These are phyloP conservation scores for Fistulina hepatica DNA, from an alignment of 1,284 basidiomycete genomes.

Conservation along the genomic window DNA sequence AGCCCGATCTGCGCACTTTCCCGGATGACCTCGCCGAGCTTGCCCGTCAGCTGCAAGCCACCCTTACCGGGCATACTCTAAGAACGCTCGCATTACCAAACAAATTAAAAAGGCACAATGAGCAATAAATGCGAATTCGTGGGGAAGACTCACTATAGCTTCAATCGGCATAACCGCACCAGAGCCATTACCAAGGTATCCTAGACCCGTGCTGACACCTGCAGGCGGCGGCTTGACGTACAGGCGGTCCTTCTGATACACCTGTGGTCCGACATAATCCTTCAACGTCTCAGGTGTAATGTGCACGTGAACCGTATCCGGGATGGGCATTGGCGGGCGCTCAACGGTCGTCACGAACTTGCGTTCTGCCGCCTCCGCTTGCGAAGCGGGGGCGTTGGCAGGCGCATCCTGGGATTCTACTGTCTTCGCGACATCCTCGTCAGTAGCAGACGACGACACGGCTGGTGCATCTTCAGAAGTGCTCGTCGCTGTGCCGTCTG, in stretches of 20 bases:
- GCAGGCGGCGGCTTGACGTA: slow-evolving; percentile 77
- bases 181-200: slow-evolving; percentile 92
- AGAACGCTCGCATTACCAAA: slow-evolving; percentile 1
- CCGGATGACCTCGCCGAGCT: slow-evolving; percentile 95
- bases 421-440: slow-evolving; percentile 20
- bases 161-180: slow-evolving; percentile 98
- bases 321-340: slow-evolving; percentile 76
- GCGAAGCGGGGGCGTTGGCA: slow-evolving; percentile 23
- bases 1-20: slow-evolving; percentile 93
- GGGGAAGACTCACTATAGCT: slow-evolving; percentile 54
- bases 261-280: slow-evolving; percentile 92
- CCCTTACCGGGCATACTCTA: slow-evolving; percentile 92
- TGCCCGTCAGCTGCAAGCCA: slow-evolving; percentile 83
- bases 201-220: slow-evolving; percentile 89
- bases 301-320: slow-evolving; percentile 66
- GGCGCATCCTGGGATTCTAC: slow-evolving; percentile 31
- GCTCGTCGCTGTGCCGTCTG: neutral
- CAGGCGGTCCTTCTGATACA: slow-evolving; percentile 93
- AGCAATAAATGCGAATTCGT: neutral
- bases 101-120: slow-evolving; percentile 1
- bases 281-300: slow-evolving; percentile 85
- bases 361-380: slow-evolving; percentile 20
- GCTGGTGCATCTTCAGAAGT: neutral
- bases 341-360: slow-evolving; percentile 65
- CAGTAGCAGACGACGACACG: slow-evolving; percentile 2